phyloP scores from a whole-genome alignment of 1,284 basidiomycete genomes.

The Cystobasidium pallidum region DNA sequence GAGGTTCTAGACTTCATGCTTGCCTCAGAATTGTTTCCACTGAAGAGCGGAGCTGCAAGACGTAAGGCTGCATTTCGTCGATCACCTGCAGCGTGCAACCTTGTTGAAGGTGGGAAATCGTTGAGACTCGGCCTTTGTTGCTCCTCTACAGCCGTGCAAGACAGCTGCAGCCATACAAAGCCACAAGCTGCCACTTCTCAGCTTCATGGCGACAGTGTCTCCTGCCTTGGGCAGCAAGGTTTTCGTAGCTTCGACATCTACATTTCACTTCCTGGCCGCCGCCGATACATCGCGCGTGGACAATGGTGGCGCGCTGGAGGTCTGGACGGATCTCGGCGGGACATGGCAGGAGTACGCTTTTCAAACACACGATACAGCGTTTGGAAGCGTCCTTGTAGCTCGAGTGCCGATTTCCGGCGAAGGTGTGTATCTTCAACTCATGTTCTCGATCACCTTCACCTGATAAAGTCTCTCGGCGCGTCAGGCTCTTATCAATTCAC shows the following conservation, averaged over 20 bases:
- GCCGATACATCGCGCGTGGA: background rate
- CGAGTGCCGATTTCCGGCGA: background rate
- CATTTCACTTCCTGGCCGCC: conserved; percentile 30
- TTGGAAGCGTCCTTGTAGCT: conserved; percentile 22
- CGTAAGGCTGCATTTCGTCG: too few species aligned
- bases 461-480: background rate
- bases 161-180: background rate
- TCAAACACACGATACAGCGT: background rate
- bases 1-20: conserved; percentile 39
- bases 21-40: too few species aligned
- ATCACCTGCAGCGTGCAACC: too few species aligned
- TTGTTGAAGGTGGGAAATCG: background rate
- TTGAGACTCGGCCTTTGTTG: conserved; percentile 3
- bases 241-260: conserved; percentile 4
- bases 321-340: conserved; percentile 48
- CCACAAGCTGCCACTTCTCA: background rate
- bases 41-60: too few species aligned
- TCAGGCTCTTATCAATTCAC: conserved; percentile 46
- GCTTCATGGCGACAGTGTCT: conserved; percentile 16
- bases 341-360: conserved; percentile 46
- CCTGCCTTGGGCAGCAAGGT: conserved; percentile 14
- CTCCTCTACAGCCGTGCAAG: background rate
- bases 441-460: background rate
- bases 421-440: background rate
- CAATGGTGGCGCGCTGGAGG: conserved; percentile 25